Percentiles rank a stretch among this genome's conserved stretches.
Evolutionary conservation across 257 asterid species (phyloP).

Genomic region (Solanum corneliomulleri): DNA sequence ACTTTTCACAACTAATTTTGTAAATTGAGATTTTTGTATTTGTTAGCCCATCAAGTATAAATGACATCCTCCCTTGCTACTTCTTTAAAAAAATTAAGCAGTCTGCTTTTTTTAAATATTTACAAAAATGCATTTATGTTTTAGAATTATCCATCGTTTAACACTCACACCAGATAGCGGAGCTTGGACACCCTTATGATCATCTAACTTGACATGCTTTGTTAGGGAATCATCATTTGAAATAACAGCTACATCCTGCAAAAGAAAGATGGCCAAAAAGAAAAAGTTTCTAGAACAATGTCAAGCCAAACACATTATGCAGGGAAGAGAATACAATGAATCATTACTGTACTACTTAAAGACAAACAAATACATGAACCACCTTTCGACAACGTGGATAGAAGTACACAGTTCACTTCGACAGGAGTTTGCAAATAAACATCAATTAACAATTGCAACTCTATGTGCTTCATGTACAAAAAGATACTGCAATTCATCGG

Average conservation of each 20-base stretch:
- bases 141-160: not conserved
- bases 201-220: conserved; percentile 6
- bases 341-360: not conserved
- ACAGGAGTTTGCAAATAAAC: not conserved
- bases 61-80: not conserved
- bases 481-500: not conserved
- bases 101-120: not conserved
- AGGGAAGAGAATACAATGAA: not conserved
- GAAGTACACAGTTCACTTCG: not conserved
- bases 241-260: not conserved
- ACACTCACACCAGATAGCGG: conserved; percentile 9
- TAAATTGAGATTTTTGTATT: not conserved
- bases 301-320: not conserved
- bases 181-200: not conserved
- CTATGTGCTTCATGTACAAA: not conserved
- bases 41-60: not conserved
- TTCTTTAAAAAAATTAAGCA: not conserved
- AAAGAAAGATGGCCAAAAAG: not conserved
- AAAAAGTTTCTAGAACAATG: not conserved
- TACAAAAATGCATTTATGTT: not conserved
- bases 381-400: not conserved
- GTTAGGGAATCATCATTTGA: not conserved
- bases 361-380: not conserved
- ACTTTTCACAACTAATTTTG: not conserved
- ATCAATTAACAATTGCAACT: not conserved